These are phyloP conservation scores for Coemansia sp. DNA, from an alignment of 192 early-diverging fungal genomes.

Conservation along the genomic window DNA sequence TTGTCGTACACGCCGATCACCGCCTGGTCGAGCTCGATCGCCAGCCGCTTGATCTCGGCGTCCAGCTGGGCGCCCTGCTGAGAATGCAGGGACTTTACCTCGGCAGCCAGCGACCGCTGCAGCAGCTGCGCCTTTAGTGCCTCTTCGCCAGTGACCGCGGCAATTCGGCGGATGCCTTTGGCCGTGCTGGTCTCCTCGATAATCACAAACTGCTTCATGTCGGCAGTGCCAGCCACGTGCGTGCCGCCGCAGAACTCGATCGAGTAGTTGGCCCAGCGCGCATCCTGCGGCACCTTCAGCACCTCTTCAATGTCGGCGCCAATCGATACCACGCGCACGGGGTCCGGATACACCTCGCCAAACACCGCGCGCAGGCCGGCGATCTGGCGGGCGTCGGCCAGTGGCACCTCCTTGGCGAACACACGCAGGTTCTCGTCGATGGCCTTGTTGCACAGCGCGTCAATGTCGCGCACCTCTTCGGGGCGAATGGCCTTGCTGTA, in stretches of 20 bases:
- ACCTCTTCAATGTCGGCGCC: constrained; percentile 84
- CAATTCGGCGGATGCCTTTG: constrained; percentile 94
- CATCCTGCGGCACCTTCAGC: constrained; percentile 71
- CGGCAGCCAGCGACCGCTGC: constrained; percentile 65
- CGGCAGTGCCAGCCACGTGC: constrained; percentile 83
- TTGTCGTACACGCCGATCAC: constrained; percentile 77
- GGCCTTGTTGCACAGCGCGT: constrained; percentile 71
- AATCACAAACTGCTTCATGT: constrained; percentile 82
- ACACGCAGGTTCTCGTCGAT: constrained; percentile 72
- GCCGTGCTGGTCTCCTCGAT: constrained; percentile 89
- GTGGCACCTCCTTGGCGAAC: constrained; percentile 81
- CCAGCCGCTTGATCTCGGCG: constrained; percentile 68
- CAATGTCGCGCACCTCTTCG: constrained; percentile 68
- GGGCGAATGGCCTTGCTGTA: constrained; percentile 66
- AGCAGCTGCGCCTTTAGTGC: constrained; percentile 66
- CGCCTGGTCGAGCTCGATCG: constrained; percentile 75
- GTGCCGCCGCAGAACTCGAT: constrained; percentile 99
- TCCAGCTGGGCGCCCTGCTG: constrained; percentile 67
- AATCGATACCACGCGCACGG: constrained; percentile 93
- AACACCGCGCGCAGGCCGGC: constrained; percentile 94
- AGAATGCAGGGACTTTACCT: constrained; percentile 57
- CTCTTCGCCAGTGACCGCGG: constrained; percentile 91
- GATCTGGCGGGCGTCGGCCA: constrained; percentile 77
- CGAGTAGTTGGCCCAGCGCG: constrained; percentile 75
- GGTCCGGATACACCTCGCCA: constrained; percentile 96